A percentile compares a stretch with the other conserved stretches of the same genome.
Conservation (phyloP, 2,329 filamentous ascomycete species). For the Aspergillus unguis region DNA sequence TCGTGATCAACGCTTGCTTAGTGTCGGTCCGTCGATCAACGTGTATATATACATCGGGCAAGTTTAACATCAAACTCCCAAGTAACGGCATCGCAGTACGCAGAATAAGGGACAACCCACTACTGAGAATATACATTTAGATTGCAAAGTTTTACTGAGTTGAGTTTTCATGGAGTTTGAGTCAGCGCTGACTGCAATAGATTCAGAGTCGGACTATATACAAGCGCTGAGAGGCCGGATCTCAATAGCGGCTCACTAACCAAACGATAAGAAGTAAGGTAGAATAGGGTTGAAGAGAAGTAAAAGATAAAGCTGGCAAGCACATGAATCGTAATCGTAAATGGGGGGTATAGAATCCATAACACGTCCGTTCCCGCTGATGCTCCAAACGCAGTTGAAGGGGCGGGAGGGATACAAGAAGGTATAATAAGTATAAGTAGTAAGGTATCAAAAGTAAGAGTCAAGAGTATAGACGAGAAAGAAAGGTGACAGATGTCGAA, state of each 20-base stretch:
- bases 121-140: no score
- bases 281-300: slow-evolving; percentile 11
- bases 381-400: slow-evolving; percentile 8
- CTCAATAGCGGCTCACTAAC: slow-evolving; percentile 9
- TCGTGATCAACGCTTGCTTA: no score
- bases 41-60: no score
- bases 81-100: no score
- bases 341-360: slow-evolving; percentile 33
- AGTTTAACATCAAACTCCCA: no score
- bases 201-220: slow-evolving; percentile 14
- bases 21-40: no score
- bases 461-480: slow-evolving; percentile 16
- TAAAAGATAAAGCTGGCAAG: slow-evolving; percentile 9
- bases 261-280: slow-evolving; percentile 18
- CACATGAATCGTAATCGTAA: slow-evolving; percentile 33
- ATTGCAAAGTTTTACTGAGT: neutral
- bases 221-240: slow-evolving; percentile 7
- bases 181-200: slow-evolving; percentile 11
- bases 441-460: slow-evolving; percentile 11
- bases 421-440: slow-evolving; percentile 21
- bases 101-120: no score
- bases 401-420: slow-evolving; percentile 14
- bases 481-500: slow-evolving; percentile 5
- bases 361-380: slow-evolving; percentile 14
- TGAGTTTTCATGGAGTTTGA: neutral